Conservation (phyloP, 2,329 filamentous ascomycete genomes). For the Tolypocladium endophyticum region DNA sequence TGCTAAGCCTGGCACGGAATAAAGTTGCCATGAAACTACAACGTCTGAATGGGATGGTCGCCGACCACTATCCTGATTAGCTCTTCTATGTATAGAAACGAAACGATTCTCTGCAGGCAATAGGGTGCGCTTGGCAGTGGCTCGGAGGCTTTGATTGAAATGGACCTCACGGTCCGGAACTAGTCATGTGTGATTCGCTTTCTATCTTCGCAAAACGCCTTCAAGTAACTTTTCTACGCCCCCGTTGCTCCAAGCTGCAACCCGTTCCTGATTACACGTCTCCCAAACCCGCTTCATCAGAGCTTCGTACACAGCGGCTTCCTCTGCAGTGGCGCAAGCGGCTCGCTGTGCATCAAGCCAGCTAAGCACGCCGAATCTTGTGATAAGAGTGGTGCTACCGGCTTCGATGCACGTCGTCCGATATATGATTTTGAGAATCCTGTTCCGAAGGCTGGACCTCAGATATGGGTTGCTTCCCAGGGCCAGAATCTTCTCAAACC, state of each 20-base stretch:
- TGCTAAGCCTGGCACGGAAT: background rate
- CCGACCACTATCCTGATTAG: no score
- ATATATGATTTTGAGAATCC: conserved; percentile 52
- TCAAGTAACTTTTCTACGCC: conserved; percentile 23
- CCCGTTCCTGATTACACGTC: conserved; percentile 55
- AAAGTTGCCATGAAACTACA: background rate
- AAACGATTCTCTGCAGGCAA: background rate
- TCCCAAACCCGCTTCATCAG: conserved; percentile 50
- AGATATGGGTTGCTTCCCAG: conserved; percentile 59
- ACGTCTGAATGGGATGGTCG: background rate
- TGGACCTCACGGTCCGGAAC: no score
- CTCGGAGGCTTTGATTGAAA: background rate
- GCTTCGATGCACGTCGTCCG: conserved; percentile 56
- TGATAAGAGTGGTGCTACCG: conserved; percentile 72
- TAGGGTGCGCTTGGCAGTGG: background rate
- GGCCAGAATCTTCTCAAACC: conserved; percentile 67
- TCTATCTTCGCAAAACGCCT: background rate
- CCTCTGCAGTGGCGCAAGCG: conserved; percentile 27
- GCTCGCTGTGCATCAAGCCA: conserved; percentile 60
- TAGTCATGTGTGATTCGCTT: background rate
- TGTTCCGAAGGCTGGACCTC: conserved; percentile 45
- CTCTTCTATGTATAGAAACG: background rate
- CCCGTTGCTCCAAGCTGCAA: conserved; percentile 55
- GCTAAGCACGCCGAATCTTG: conserved; percentile 60
- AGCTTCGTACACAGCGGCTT: conserved; percentile 37